phyloP scores from a whole-genome alignment of 2,329 filamentous ascomycete species.

The Lasiodiplodia sp. region DNA sequence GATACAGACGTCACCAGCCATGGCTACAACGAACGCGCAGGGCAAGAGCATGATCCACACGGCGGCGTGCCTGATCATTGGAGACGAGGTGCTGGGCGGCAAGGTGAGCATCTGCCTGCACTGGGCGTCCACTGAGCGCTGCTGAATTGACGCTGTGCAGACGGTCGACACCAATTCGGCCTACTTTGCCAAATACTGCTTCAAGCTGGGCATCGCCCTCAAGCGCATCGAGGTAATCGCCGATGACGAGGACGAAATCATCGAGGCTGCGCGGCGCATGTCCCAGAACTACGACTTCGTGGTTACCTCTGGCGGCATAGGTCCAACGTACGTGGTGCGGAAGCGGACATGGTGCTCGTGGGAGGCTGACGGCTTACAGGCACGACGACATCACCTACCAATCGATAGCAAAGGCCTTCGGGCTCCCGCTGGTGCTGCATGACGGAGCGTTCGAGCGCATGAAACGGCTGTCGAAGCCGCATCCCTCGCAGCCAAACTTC shows the following conservation, averaged over 20 bases:
- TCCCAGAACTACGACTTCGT: conserved; percentile 91
- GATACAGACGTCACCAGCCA: conserved; percentile 49
- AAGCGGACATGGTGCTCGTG: conserved; percentile 34
- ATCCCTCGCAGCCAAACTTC: conserved; percentile 76
- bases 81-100: conserved; percentile 94
- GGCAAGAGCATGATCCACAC: conserved; percentile 78
- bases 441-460: conserved; percentile 79
- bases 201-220: conserved; percentile 70
- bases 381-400: conserved; percentile 98
- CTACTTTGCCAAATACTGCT: conserved; percentile 72
- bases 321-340: conserved; percentile 76
- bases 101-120: conserved; percentile 63
- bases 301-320: conserved; percentile 93
- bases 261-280: conserved; percentile 87
- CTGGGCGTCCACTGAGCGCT: conserved; percentile 13
- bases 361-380: conserved; percentile 53
- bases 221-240: conserved; percentile 92
- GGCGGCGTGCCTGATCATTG: conserved; percentile 91
- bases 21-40: conserved; percentile 56
- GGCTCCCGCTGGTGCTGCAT: conserved; percentile 78
- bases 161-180: conserved; percentile 72
- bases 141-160: conserved; percentile 44
- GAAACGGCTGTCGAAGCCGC: conserved; percentile 79
- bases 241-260: conserved; percentile 89
- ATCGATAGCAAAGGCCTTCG: conserved; percentile 90